These are phyloP conservation scores for Lizonia empirigonia DNA, from an alignment of 2,329 filamentous ascomycete genomes.

Conservation along the genomic window DNA sequence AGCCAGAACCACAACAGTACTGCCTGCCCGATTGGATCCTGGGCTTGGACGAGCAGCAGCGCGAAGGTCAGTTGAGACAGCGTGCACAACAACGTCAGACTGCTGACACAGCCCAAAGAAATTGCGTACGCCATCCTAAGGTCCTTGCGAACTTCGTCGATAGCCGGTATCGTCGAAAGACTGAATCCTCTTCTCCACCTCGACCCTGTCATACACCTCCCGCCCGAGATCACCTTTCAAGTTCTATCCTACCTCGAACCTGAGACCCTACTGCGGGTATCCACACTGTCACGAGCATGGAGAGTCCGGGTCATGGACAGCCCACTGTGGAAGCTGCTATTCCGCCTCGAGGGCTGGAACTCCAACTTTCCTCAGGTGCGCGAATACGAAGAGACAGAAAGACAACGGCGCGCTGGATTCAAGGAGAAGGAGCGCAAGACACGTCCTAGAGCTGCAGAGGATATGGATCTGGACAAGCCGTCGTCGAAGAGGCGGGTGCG, in stretches of 20 bases:
- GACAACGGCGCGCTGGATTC: slow-evolving; percentile 46
- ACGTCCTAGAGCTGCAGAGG: slow-evolving; percentile 52
- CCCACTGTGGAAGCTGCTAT: slow-evolving; percentile 83
- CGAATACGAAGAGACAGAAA: slow-evolving; percentile 65
- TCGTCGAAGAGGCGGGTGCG: slow-evolving; percentile 60
- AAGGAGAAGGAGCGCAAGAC: slow-evolving; percentile 53
- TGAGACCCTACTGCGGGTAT: slow-evolving; percentile 77
- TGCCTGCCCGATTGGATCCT: slow-evolving; percentile 62
- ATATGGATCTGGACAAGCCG: slow-evolving; percentile 56
- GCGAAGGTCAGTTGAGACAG: slow-evolving; percentile 55
- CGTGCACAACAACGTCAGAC: neutral
- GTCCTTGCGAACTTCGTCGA: slow-evolving; percentile 77
- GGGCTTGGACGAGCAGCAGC: slow-evolving; percentile 59
- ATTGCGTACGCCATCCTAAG: slow-evolving; percentile 79
- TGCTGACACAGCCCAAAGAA: slow-evolving; percentile 59
- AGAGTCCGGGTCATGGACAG: slow-evolving; percentile 79
- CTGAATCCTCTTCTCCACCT: slow-evolving; percentile 86
- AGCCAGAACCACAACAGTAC: slow-evolving; percentile 34
- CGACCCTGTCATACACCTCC: slow-evolving; percentile 84
- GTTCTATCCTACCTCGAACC: slow-evolving; percentile 87
- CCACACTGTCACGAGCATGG: slow-evolving; percentile 81
- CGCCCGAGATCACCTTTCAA: slow-evolving; percentile 87
- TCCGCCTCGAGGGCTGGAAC: slow-evolving; percentile 85
- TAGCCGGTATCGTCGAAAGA: slow-evolving; percentile 79
- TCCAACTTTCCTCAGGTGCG: slow-evolving; percentile 68